Conservation (phyloP, 139 green algal species). For the Monoraphidium neglectum region DNA sequence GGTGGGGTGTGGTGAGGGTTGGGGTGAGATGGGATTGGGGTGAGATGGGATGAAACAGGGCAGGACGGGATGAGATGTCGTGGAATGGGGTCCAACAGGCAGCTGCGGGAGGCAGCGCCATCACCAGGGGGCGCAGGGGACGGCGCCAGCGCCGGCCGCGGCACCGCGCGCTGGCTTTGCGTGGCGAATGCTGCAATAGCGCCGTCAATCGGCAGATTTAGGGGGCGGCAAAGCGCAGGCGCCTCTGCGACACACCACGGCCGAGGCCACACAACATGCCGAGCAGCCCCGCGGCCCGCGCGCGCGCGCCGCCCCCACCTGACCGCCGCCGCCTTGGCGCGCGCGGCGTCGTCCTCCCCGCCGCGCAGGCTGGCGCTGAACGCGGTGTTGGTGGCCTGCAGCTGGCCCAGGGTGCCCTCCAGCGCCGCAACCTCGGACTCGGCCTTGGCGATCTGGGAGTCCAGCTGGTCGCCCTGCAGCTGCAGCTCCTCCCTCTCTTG, state of each 20-base stretch:
- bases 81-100: too few relatives aligned
- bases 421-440: conserved; percentile 56
- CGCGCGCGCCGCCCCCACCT: conserved; percentile 12
- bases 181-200: not conserved
- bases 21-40: not conserved
- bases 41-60: too few relatives aligned
- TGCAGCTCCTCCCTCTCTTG: conserved; percentile 86
- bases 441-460: conserved; percentile 57
- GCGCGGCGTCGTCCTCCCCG: conserved; percentile 37
- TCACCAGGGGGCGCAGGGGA: too few relatives aligned
- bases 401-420: conserved; percentile 65
- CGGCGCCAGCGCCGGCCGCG: not conserved
- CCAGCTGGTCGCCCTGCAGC: conserved; percentile 61
- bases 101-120: too few relatives aligned
- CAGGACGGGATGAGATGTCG: too few relatives aligned
- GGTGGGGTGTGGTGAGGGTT: not conserved
- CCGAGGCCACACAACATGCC: not conserved
- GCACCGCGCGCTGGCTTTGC: conserved; percentile 48
- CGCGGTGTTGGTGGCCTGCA: conserved; percentile 60
- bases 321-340: conserved; percentile 44
- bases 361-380: conserved; percentile 52
- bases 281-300: not conserved
- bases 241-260: not conserved
- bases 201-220: not conserved
- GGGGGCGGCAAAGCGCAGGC: not conserved